Base-by-base conservation (phyloP, 148 eudicot genomes). In the Amaranthus palmeri region DNA sequence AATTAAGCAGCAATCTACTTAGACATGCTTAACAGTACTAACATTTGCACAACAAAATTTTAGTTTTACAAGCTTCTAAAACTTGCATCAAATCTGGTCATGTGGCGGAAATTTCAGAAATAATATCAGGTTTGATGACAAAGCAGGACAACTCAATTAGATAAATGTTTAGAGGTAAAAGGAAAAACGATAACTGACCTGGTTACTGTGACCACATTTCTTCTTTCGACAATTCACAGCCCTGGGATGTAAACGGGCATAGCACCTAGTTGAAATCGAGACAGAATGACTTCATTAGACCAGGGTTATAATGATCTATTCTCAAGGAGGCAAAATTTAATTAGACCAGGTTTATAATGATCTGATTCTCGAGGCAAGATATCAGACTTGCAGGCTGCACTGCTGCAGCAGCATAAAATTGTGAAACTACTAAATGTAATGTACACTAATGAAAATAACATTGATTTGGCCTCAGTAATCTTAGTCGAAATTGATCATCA, bases 161-260 rank as follows among this genome's bases (percentile, higher is more conserved):
- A 13, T 11, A 4, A 14, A 13, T 11, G 3, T 10, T 14, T 12
- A 61, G 5, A 42, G 5, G 47, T 12, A 10, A 4, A 61, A 61
- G 5, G 8, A 42, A 42, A 42, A 0, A 58, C 4, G 15, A 4
- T 42, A 25, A 61, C 17, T 4, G 15, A 61, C 65, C 74, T 78
- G 70, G 45, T 63, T 78, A 64, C 70, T 78, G 59, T 78, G 77
- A 3, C 81, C 81, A 69, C 77, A 78, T 60, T 73, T 78, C 81
- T 73, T 78, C 78, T 78, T 78, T 36, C 77, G 17, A 67, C 81
- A 78, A 40, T 78, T 69, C 45, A 61, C 77, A 47, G 81, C 81
- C 64, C 77, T 73, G 7, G 70, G 69, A 52, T 74, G 81, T 11
- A 78, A 40, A 2, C 81, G 69, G 49, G 77, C 81, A 49, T 74